Base-by-base conservation (phyloP, 306 rosid genomes). In the Lathyrus oleraceus region DNA sequence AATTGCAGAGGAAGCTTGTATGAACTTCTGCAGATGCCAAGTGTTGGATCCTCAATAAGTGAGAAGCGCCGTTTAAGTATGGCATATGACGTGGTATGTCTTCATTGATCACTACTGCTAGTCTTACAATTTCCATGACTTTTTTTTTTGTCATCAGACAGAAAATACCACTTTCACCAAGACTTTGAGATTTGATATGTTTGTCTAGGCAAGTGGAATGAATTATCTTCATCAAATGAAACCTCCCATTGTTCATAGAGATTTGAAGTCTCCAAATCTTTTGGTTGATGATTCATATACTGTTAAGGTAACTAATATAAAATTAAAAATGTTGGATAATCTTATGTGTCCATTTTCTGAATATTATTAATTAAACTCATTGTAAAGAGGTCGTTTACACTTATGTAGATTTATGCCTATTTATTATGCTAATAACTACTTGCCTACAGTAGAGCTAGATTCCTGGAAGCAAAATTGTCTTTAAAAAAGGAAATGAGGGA, bases 201-300 rank as follows among this genome's bases (percentile, higher is more conserved):
- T 71, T 71, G 61, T 73, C 61, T 82, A 93, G 98, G 98, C 96
- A 69, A 90, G 84, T 47, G 98, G 98, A 57, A 88, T 94, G 98
- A 94, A 88, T 86, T 94, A 94, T 85, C 97, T 94, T 35, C 97
- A 94, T 81, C 92, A 83, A 76, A 82, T 85, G 79, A 89, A 81
- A 70, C 96, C 98, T 76, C 98, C 97, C 42, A 90, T 94, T 72
- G 96, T 94, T 80, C 98, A 90, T 84, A 83, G 96, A 76, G 98
- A 94, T 85, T 73, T 94, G 78, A 94, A 94, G 85, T 94, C 98
- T 67, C 97, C 97, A 61, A 94, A 94, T 74, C 96, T 94, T 76
- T 85, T 94, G 81, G 98, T 94, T 49, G 95, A 94, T 86, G 87
- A 72, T 75, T 83, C 95, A 28, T 94, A 82, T 70, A 90, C 94